These are phyloP conservation scores for Polymyxa betae DNA, from an alignment of 208 protist genomes.

Conservation along the genomic window DNA sequence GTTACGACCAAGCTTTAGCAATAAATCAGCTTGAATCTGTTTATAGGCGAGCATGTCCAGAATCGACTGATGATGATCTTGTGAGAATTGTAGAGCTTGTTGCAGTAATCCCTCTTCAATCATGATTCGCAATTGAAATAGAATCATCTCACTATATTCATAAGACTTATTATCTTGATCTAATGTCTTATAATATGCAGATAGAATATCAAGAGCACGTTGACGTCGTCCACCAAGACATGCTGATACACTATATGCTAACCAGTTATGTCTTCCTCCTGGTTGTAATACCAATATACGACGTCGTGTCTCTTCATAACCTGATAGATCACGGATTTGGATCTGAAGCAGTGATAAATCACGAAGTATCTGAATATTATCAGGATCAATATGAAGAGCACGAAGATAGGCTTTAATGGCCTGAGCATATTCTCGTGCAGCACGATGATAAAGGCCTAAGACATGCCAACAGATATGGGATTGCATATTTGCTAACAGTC, in stretches of 20 bases:
- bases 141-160: background rate
- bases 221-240: background rate
- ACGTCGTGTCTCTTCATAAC: constrained; percentile 49
- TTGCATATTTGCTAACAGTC: constrained; percentile 33
- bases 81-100: background rate
- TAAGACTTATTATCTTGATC: background rate
- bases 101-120: background rate
- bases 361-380: constrained; percentile 52
- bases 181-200: constrained; percentile 37
- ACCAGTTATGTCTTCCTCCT: constrained; percentile 56
- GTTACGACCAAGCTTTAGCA: background rate
- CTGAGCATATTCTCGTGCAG: constrained; percentile 24
- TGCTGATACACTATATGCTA: constrained; percentile 19
- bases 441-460: constrained; percentile 53
- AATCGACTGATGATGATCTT: background rate
- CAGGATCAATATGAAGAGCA: constrained; percentile 28
- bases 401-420: constrained; percentile 53
- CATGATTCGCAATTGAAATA: background rate
- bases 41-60: background rate
- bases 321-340: background rate
- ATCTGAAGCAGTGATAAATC: constrained; percentile 56
- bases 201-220: constrained; percentile 27
- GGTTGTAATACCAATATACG: constrained; percentile 50
- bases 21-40: background rate
- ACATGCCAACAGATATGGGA: constrained; percentile 60